Conservation (phyloP, 2,329 filamentous ascomycete species). For the Whalleya microplaca region DNA sequence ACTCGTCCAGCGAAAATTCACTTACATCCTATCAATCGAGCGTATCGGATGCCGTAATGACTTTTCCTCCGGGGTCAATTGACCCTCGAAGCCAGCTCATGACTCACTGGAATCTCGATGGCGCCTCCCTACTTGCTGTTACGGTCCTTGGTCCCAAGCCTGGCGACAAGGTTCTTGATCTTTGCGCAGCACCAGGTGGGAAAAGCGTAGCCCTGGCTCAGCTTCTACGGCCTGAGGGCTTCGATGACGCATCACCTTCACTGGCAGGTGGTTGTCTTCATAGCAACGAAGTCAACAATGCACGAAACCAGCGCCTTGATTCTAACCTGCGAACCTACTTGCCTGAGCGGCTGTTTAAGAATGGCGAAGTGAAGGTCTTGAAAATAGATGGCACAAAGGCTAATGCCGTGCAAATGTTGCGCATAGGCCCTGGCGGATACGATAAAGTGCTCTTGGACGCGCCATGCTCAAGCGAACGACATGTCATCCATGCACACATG, state of each 20-base stretch:
- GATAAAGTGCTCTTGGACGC: constrained; percentile 46
- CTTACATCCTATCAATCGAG: constrained; percentile 26
- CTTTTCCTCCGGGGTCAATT: constrained; percentile 31
- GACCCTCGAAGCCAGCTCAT: constrained; percentile 24
- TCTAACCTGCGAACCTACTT: constrained; percentile 33
- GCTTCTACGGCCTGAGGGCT: constrained; percentile 28
- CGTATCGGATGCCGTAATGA: constrained; percentile 13
- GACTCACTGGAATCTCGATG: constrained; percentile 38
- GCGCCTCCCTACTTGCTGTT: constrained; percentile 36
- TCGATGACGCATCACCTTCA: constrained; percentile 15
- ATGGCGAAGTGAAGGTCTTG: constrained; percentile 29
- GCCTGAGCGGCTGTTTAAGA: constrained; percentile 26
- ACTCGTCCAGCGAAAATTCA: background rate
- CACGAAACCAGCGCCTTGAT: constrained; percentile 38
- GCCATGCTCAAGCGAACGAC: constrained; percentile 45
- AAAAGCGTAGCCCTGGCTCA: constrained; percentile 41
- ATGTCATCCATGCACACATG: constrained; percentile 42
- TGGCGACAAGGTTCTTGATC: constrained; percentile 43
- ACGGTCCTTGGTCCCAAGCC: constrained; percentile 39
- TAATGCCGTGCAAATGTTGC: constrained; percentile 31
- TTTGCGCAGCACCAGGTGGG: constrained; percentile 44
- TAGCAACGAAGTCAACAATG: constrained; percentile 40
- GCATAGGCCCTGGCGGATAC: constrained; percentile 38
- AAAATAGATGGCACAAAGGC: constrained; percentile 33
- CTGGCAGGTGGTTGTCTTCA: constrained; percentile 39